Conservation (phyloP, 225 moss, liverwort and hornwort species). For the Pleurozium schreberi region DNA sequence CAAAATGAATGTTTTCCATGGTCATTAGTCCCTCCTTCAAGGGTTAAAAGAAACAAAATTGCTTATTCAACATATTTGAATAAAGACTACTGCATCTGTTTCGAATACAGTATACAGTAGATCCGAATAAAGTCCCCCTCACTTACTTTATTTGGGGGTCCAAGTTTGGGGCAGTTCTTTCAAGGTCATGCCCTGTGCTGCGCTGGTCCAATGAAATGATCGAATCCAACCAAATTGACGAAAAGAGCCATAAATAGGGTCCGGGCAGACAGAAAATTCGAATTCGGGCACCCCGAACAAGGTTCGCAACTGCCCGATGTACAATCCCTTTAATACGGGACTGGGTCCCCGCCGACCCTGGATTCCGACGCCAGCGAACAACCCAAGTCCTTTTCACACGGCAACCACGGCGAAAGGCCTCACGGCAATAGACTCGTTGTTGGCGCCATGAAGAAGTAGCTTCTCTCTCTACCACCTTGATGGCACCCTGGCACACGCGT, state of each 20-base stretch:
- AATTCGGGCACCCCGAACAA: not conserved
- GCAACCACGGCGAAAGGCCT: not conserved
- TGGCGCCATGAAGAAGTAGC: not conserved
- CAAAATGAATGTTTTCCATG: no score
- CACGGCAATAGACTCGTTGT: not conserved
- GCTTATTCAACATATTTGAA: not conserved
- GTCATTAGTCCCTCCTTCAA: no score
- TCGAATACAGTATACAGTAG: not conserved
- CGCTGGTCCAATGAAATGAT: not conserved
- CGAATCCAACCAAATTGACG: not conserved
- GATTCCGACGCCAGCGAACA: not conserved
- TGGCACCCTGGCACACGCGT: not conserved
- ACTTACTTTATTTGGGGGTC: not conserved
- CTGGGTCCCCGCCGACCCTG: not conserved
- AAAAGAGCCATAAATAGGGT: not conserved
- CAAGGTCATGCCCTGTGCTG: not conserved
- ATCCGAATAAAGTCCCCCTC: not conserved
- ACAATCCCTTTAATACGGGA: not conserved
- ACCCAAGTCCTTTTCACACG: not conserved
- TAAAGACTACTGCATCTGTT: not conserved
- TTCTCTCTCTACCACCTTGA: not conserved
- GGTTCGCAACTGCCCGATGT: not conserved
- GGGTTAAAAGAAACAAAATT: not conserved
- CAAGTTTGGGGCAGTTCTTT: not conserved
- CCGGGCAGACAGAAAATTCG: not conserved